A percentile compares a stretch with the other conserved stretches of the same genome.
Evolutionary conservation across 177 flowering plant species (phyloP).

Genomic region (Vitis hybrid): DNA sequence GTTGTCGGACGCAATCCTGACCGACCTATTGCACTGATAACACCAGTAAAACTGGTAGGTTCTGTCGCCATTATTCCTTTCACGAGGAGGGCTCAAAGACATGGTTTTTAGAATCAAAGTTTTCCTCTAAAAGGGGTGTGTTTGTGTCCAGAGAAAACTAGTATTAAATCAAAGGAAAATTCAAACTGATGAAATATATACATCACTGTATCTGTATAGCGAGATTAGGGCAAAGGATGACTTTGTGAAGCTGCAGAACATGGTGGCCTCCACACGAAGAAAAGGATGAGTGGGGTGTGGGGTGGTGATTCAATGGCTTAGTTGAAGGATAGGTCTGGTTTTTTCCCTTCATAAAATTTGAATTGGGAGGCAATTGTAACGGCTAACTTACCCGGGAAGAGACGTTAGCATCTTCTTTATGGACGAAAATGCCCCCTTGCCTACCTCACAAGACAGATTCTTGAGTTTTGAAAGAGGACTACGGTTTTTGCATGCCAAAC

Average conservation of each 20-base stretch:
- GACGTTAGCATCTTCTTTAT: not conserved
- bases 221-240: slow-evolving; percentile 23
- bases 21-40: slow-evolving; percentile 61
- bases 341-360: not conserved
- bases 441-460: not conserved
- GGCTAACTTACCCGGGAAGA: slow-evolving; percentile 9
- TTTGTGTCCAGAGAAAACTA: not conserved
- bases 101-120: slow-evolving; percentile 13
- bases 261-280: slow-evolving; percentile 11
- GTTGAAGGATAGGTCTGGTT: not conserved
- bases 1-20: slow-evolving; percentile 38
- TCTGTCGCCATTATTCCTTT: slow-evolving; percentile 18
- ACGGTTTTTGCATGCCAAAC: not conserved
- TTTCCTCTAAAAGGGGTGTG: not conserved
- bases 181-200: not conserved
- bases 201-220: not conserved
- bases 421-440: not conserved
- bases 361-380: slow-evolving; percentile 1
- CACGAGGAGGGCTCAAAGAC: slow-evolving; percentile 34
- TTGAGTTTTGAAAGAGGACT: no score
- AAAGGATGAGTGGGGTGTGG: slow-evolving; percentile 18
- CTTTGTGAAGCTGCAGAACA: slow-evolving; percentile 24
- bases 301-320: not conserved
- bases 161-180: not conserved
- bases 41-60: slow-evolving; percentile 70